These are phyloP conservation scores for Thraustochytrium striatum DNA, from an alignment of 352 stramenopile species.

Conservation along the genomic window DNA sequence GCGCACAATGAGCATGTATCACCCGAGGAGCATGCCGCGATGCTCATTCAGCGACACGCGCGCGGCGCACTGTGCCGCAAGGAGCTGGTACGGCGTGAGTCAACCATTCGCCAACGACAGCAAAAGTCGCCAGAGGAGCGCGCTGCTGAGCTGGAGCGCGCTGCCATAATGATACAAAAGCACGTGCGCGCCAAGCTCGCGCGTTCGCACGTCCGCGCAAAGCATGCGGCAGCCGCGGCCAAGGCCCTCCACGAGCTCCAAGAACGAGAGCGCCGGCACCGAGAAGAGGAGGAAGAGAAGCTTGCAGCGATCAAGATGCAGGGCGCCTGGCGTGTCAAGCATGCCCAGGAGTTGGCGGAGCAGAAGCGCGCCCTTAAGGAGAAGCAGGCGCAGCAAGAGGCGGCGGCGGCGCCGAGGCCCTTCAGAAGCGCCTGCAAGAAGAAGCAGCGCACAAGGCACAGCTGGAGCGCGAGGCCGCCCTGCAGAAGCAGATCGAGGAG, in stretches of 20 bases:
- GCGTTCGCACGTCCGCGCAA: neutral
- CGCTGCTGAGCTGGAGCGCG: neutral
- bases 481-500: slow-evolving; percentile 10
- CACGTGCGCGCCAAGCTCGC: slow-evolving; percentile 9
- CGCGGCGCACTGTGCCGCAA: too few species aligned
- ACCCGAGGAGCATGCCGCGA: too few species aligned
- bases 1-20: too few species aligned
- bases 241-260: slow-evolving; percentile 4
- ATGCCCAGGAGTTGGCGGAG: slow-evolving; percentile 58
- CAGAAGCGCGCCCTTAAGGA: slow-evolving; percentile 54
- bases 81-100: too few species aligned
- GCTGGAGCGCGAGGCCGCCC: neutral
- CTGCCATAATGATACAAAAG: neutral
- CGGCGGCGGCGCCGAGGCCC: neutral
- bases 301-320: slow-evolving; percentile 66
- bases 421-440: neutral
- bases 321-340: slow-evolving; percentile 59
- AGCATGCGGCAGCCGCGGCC: neutral
- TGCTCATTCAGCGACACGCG: too few species aligned
- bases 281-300: slow-evolving; percentile 59
- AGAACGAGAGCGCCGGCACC: neutral
- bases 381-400: neutral
- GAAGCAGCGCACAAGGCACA: neutral
- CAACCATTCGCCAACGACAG: too few species aligned
- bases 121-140: too few species aligned